Conservation (phyloP, 108 stramenopile genomes). For the Skeletonema tropicum region DNA sequence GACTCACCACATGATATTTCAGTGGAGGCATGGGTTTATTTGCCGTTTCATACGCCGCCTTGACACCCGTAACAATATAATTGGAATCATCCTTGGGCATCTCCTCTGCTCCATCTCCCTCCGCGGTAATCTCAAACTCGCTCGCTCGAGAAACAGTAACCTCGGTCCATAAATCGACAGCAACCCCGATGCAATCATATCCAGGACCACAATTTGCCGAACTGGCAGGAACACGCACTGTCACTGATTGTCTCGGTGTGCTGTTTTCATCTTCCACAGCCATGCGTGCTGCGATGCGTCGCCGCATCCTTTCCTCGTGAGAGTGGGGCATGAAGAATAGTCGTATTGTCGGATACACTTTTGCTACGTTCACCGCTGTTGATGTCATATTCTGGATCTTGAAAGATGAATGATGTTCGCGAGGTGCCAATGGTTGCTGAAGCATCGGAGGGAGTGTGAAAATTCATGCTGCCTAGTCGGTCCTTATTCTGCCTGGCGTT, state of each 20-base stretch:
- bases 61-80: conserved; percentile 90
- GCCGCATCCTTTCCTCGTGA: conserved; percentile 90
- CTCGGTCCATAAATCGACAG: conserved; percentile 98
- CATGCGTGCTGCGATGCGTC: conserved; percentile 81
- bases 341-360: conserved; percentile 13
- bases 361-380: neutral
- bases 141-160: conserved; percentile 91
- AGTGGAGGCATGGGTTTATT: conserved; percentile 91
- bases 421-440: neutral
- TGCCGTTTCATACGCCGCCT: conserved; percentile 94
- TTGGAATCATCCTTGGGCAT: conserved; percentile 92
- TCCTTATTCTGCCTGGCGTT: conserved; percentile 13
- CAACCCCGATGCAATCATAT: conserved; percentile 97
- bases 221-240: conserved; percentile 97
- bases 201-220: conserved; percentile 98
- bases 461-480: neutral
- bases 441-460: neutral
- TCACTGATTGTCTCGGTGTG: conserved; percentile 81
- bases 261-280: conserved; percentile 86
- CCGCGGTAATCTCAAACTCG: conserved; percentile 90
- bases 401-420: conserved; percentile 49
- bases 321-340: conserved; percentile 79
- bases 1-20: conserved; percentile 89
- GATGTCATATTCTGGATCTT: conserved; percentile 28
- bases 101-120: conserved; percentile 86